Conservation (phyloP, 2,329 filamentous ascomycete species). For the Beauveria varroae region DNA sequence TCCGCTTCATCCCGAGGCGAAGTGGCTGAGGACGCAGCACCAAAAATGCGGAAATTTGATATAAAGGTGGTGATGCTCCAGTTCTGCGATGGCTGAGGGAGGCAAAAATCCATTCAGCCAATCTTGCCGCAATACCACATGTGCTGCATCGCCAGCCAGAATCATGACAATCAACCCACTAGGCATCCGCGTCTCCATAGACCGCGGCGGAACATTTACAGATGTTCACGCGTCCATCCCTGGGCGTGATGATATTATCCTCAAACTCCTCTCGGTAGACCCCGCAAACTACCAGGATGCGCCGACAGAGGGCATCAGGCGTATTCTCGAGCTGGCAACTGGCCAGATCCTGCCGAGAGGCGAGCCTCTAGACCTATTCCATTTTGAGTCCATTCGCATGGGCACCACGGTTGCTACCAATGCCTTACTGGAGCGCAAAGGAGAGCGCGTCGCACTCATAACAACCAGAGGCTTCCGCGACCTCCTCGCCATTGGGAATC, state of each 20-base stretch:
- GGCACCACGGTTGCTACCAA: conserved; percentile 77
- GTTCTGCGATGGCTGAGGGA: background rate
- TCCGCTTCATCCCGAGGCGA: background rate
- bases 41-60: background rate
- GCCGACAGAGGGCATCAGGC: conserved; percentile 63
- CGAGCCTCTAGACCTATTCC: conserved; percentile 25
- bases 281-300: conserved; percentile 67
- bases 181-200: conserved; percentile 26
- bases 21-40: background rate
- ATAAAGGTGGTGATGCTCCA: background rate
- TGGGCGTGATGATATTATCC: conserved; percentile 58
- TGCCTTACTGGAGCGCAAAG: conserved; percentile 67
- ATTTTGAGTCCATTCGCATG: conserved; percentile 63
- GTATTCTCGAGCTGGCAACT: conserved; percentile 28
- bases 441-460: conserved; percentile 62
- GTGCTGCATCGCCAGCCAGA: background rate
- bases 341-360: conserved; percentile 26
- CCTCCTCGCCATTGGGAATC: conserved; percentile 64
- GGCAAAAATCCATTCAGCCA: too few species aligned
- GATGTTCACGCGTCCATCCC: conserved; percentile 62
- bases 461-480: conserved; percentile 68
- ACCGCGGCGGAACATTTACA: conserved; percentile 51
- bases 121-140: background rate
- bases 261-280: conserved; percentile 66
- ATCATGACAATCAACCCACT: conserved; percentile 19